phyloP scores from a whole-genome alignment of 306 rosid genomes.

The Spatholobus suberectus region DNA sequence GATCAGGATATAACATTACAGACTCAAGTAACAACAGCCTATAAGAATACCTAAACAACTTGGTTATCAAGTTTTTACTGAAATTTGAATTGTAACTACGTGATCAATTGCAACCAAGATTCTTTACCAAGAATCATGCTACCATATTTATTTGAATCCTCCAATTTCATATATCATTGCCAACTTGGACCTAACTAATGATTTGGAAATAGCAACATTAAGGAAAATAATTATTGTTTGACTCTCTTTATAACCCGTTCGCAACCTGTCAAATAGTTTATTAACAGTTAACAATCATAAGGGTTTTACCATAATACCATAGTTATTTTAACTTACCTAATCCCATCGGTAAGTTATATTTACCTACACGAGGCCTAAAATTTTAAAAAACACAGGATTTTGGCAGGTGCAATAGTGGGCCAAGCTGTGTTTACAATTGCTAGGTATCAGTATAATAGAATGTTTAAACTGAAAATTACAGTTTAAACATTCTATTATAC shows the following conservation, averaged over 20 bases:
- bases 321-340: background rate
- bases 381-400: constrained; percentile 34
- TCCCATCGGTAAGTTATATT: background rate
- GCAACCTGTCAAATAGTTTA: constrained; percentile 32
- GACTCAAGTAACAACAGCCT: background rate
- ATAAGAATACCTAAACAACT: background rate
- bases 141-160: constrained; percentile 5
- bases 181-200: constrained; percentile 15
- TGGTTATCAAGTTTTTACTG: constrained; percentile 4
- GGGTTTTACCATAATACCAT: constrained; percentile 26
- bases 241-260: constrained; percentile 18
- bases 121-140: constrained; percentile 19
- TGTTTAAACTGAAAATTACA: too few relatives aligned
- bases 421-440: constrained; percentile 36
- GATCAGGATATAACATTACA: background rate
- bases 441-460: too few relatives aligned
- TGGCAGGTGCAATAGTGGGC: constrained; percentile 46
- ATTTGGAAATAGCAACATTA: constrained; percentile 31
- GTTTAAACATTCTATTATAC: too few relatives aligned
- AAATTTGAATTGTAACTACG: constrained; percentile 23
- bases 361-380: constrained; percentile 26
- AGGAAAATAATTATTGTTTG: background rate
- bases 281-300: constrained; percentile 21
- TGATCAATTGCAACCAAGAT: constrained; percentile 18
- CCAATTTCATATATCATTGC: constrained; percentile 13